phyloP scores from a whole-genome alignment of 441 rosid species.

The Manihot esculenta region DNA sequence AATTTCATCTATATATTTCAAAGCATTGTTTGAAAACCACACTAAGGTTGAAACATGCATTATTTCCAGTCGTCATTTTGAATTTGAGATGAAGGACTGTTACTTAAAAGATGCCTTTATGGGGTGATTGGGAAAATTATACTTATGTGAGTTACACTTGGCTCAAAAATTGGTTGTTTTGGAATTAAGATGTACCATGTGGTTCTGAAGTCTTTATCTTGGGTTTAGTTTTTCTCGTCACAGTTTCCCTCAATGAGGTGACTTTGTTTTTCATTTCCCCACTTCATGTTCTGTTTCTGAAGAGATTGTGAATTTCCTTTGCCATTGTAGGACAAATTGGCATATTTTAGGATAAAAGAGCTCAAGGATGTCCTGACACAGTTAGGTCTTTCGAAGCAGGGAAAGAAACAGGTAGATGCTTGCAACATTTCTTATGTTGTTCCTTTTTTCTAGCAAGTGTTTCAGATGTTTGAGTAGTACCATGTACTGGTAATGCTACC shows the following conservation, averaged over 20 bases:
- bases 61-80: neutral
- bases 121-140: neutral
- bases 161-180: neutral
- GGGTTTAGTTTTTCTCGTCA: neutral
- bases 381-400: slow-evolving; percentile 93
- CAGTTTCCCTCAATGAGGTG: neutral
- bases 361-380: slow-evolving; percentile 89
- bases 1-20: neutral
- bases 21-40: neutral
- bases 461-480: neutral
- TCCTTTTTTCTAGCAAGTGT: neutral
- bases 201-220: neutral
- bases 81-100: neutral
- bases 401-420: slow-evolving; percentile 79
- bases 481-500: neutral
- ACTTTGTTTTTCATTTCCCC: neutral
- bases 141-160: no score
- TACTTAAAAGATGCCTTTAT: neutral
- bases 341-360: slow-evolving; percentile 89
- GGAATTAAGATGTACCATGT: neutral
- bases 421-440: slow-evolving; percentile 9
- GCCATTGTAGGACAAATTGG: slow-evolving; percentile 66
- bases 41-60: neutral
- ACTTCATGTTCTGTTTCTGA: neutral
- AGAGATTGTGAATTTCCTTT: slow-evolving; percentile 4